These are phyloP conservation scores for Torulaspora pretoriensis DNA, from an alignment of 1,139 yeast genomes.

Conservation along the genomic window DNA sequence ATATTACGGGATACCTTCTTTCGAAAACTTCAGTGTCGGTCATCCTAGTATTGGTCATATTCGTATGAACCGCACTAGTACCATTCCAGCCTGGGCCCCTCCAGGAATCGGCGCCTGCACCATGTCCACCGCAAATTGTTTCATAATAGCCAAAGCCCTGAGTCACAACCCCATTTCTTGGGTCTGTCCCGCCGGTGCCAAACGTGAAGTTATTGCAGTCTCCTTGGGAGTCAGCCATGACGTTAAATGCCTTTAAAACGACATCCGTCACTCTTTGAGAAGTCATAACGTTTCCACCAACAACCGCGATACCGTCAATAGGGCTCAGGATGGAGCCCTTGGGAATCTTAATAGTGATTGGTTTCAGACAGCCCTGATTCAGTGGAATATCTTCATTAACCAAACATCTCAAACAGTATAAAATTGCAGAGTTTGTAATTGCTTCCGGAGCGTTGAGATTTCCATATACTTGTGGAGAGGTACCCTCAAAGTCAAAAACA, in stretches of 20 bases:
- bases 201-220: conserved; percentile 73
- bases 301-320: conserved; percentile 74
- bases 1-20: conserved; percentile 60
- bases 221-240: conserved; percentile 77
- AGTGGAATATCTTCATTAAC: conserved; percentile 76
- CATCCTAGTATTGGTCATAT: conserved; percentile 68
- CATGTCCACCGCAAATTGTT: conserved; percentile 67
- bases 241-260: conserved; percentile 66
- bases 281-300: conserved; percentile 87
- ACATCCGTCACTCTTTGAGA: conserved; percentile 82
- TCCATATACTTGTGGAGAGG: conserved; percentile 58
- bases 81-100: conserved; percentile 59
- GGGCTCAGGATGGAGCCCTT: conserved; percentile 68
- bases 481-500: conserved; percentile 45
- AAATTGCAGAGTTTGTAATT: conserved; percentile 73
- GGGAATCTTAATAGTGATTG: conserved; percentile 63
- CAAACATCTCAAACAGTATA: conserved; percentile 71
- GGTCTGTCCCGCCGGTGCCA: conserved; percentile 47
- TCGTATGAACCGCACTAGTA: conserved; percentile 60
- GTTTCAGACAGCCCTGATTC: conserved; percentile 78
- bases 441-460: conserved; percentile 67
- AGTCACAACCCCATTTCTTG: conserved; percentile 38
- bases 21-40: conserved; percentile 68
- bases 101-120: conserved; percentile 59
- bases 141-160: conserved; percentile 69